phyloP scores from a whole-genome alignment of 2,329 filamentous ascomycete genomes.

The Fusarium multiceps region DNA sequence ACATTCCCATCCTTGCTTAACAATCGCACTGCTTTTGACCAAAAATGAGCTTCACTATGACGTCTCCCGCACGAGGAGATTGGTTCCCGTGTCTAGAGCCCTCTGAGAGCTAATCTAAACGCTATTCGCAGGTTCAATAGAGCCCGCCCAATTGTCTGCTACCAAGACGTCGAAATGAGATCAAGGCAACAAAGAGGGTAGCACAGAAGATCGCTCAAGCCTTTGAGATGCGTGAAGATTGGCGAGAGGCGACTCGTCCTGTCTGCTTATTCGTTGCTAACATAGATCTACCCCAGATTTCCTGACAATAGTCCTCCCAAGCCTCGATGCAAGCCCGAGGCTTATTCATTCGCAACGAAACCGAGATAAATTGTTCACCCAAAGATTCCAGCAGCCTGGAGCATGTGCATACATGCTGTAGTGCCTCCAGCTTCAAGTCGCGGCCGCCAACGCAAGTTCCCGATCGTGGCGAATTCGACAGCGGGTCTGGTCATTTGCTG shows the following conservation, averaged over 20 bases:
- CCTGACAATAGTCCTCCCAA: background rate
- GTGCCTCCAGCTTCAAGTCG: background rate
- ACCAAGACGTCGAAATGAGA: slow-evolving; percentile 28
- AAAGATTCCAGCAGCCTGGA: slow-evolving; percentile 2
- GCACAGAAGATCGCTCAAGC: background rate
- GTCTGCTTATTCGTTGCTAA: slow-evolving; percentile 24
- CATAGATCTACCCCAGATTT: slow-evolving; percentile 28
- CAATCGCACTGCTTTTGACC: background rate
- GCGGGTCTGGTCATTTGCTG: background rate
- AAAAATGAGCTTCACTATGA: slow-evolving; percentile 22
- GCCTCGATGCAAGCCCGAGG: slow-evolving; percentile 16
- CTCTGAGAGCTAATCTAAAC: slow-evolving; percentile 21
- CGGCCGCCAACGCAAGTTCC: slow-evolving; percentile 23
- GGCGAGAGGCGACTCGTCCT: background rate
- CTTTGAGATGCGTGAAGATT: slow-evolving; percentile 8
- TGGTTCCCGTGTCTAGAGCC: slow-evolving; percentile 12
- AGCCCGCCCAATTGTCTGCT: background rate
- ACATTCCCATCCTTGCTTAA: slow-evolving; percentile 33
- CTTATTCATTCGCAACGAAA: slow-evolving; percentile 22
- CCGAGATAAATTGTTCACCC: slow-evolving; percentile 5
- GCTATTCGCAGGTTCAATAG: slow-evolving; percentile 9
- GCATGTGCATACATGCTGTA: background rate
- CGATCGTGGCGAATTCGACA: slow-evolving; percentile 29
- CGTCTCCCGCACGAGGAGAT: slow-evolving; percentile 8
- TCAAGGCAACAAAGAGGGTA: slow-evolving; percentile 6